phyloP scores from a whole-genome alignment of 306 rosid species.

The Adenanthera pavonina region DNA sequence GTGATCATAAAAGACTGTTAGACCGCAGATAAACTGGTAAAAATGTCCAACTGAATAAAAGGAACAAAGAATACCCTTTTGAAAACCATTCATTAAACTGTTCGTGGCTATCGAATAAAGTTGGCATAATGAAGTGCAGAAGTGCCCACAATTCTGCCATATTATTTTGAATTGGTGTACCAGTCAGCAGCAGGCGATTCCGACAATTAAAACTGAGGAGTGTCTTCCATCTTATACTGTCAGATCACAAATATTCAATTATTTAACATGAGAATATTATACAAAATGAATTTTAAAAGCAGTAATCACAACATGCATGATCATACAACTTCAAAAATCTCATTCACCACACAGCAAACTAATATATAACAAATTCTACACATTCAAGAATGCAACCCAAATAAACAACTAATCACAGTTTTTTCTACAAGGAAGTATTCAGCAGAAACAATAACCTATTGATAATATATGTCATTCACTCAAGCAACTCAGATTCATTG shows the following conservation, averaged over 20 bases:
- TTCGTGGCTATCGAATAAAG: slow-evolving; percentile 96
- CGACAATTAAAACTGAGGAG: slow-evolving; percentile 98
- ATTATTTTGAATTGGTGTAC: slow-evolving; percentile 97
- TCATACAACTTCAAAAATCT: slow-evolving; percentile 29
- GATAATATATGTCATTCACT: slow-evolving; percentile 14
- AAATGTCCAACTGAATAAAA: slow-evolving; percentile 20
- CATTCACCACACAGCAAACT: slow-evolving; percentile 24
- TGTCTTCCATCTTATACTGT: slow-evolving; percentile 99
- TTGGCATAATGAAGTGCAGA: slow-evolving; percentile 97
- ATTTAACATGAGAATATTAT: not conserved
- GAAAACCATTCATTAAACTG: slow-evolving; percentile 99
- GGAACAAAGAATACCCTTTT: slow-evolving; percentile 73
- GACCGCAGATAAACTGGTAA: slow-evolving; percentile 25
- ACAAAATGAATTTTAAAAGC: not conserved
- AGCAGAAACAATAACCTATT: slow-evolving; percentile 28
- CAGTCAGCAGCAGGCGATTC: slow-evolving; percentile 91
- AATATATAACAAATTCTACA: slow-evolving; percentile 17
- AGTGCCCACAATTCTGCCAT: slow-evolving; percentile 99
- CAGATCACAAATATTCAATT: slow-evolving; percentile 13
- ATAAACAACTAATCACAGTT: slow-evolving; percentile 14
- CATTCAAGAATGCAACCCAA: slow-evolving; percentile 14
- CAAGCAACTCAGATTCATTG: slow-evolving; percentile 28
- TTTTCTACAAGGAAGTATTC: not conserved
- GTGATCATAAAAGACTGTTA: slow-evolving; percentile 34
- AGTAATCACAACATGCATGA: slow-evolving; percentile 23